Base-by-base conservation (phyloP, 129 eudicot genomes). In the Dittrichia graveolens region DNA sequence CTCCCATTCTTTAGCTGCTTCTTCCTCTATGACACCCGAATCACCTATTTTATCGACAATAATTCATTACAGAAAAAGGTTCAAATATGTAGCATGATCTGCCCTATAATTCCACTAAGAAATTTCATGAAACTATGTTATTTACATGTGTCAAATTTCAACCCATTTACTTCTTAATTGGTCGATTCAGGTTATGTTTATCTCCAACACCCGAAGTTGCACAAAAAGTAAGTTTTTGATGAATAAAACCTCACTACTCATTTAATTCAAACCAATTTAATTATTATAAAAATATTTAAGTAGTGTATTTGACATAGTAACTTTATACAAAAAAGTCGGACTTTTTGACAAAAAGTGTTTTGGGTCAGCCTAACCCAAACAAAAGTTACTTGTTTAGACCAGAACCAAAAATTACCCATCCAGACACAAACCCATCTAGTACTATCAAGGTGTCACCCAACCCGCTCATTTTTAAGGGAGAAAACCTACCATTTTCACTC, bases 1-100 rank as follows among this genome's bases (percentile, higher is more conserved):
- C 77, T 95, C 99, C 96, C 89, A 88, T 66, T 88, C 99, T 72
- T 95, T 95, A 41, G 88, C 96, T 13, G 85, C 82, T 86, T 91
- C 99, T 80, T 95, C 99, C 78, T 91, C 99, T 55, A 91, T 86
- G 61, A 82, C 91, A 58, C 83, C 85, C 40, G 94, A 82, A 81
- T 85, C 97, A 69, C 96, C 98, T 90, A 84, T 67, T 47, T 72
- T n/a, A 62, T 75, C 65, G 55, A n/a, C 62, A 67, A 63, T 7
- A 67, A 62, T 45, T 63, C 64, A 71, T 53, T 58, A 11, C 35
- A 39, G 45, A 39, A 59, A 66, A 59, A 65, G 14, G n/a, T 40
- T 3, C 13, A 46, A 56, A 35, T n/a, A 46, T 47, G 48, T 35
- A 34, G 65, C 39, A 71, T 73, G 61, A 15, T 19, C 19, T 48